Base-by-base conservation (phyloP, 129 eudicot genomes). In the Lactuca sativa region DNA sequence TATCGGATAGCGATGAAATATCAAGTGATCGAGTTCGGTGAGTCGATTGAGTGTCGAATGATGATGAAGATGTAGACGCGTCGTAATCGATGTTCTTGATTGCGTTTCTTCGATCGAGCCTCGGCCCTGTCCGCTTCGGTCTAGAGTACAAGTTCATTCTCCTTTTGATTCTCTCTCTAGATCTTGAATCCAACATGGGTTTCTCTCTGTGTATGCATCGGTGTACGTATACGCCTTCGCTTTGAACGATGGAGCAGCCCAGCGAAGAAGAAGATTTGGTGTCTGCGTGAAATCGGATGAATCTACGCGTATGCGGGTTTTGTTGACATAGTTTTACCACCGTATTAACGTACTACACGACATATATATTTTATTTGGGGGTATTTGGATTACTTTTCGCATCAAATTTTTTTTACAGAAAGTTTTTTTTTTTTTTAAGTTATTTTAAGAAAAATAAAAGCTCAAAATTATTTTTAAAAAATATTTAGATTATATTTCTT, bases 61-160 rank as follows among this genome's bases (percentile, higher is more conserved):
- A 79, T 17, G 82, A 78, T 10, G 76, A 40, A 2, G 82, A 78
- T 14, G 78, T 14, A 0, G 81, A 68, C 0, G 95, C 88, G 79
- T 88, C 88, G 84, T 88, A 88, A 40, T 82, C 82, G 51, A 82
- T 80, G 82, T 88, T 84, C 59, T 75, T 82, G 25, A 79, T 55
- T 6, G 95, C 95, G 86, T 88, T 84, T 31, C 82, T 65, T 38
- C 95, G 85, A 9, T 84, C 86, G 7, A 88, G 80, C 73, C 78
- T 82, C 17, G 83, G 82, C 7, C 52, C 65, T 61, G 56, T 33
- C 58, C 70, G 57, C 53, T 77, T 77, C 16, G 51, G 65, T 54
- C 75, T 81, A 41, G 78, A 13, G 78, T 21, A 30, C 70, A 82
- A 38, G 72, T 77, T 70, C 81, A 77, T 69, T 67, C 58, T 66